phyloP scores from a whole-genome alignment of 1,139 yeast species.

The Geotrichum klebahnii region DNA sequence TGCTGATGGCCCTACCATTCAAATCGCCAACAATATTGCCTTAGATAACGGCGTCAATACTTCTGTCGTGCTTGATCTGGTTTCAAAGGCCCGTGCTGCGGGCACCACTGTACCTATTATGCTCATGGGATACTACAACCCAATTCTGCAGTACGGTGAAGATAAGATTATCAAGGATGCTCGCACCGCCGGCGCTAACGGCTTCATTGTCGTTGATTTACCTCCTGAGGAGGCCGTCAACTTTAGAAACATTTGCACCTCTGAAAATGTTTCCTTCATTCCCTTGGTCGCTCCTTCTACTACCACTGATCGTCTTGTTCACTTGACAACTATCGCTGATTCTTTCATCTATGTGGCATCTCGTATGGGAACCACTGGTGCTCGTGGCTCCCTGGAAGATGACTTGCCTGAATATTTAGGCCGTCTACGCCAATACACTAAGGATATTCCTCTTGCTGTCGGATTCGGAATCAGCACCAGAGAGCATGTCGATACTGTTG shows the following conservation, averaged over 20 bases:
- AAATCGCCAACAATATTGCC: slow-evolving; percentile 69
- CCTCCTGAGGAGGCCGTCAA: slow-evolving; percentile 97
- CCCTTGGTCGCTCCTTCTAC: slow-evolving; percentile 97
- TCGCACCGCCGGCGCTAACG: slow-evolving; percentile 86
- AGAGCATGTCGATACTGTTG: slow-evolving; percentile 80
- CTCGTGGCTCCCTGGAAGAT: slow-evolving; percentile 58
- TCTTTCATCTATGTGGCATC: slow-evolving; percentile 94
- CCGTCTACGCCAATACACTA: slow-evolving; percentile 70
- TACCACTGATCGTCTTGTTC: slow-evolving; percentile 76
- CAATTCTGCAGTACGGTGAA: slow-evolving; percentile 86
- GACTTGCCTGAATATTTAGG: slow-evolving; percentile 66
- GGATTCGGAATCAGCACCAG: slow-evolving; percentile 96
- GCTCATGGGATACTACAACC: slow-evolving; percentile 97
- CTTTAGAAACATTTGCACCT: slow-evolving; percentile 68
- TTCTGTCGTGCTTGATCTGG: slow-evolving; percentile 61
- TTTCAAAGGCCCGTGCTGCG: slow-evolving; percentile 64
- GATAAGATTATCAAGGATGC: slow-evolving; percentile 72
- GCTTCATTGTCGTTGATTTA: slow-evolving; percentile 87
- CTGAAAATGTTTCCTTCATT: slow-evolving; percentile 71
- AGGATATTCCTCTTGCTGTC: slow-evolving; percentile 81
- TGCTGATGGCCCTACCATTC: slow-evolving; percentile 98
- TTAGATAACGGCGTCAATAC: slow-evolving; percentile 78
- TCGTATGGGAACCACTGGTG: slow-evolving; percentile 97
- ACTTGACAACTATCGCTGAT: slow-evolving; percentile 81
- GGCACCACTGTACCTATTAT: slow-evolving; percentile 88